phyloP scores from a whole-genome alignment of 2,329 filamentous ascomycete genomes.

The Gyromitra esculenta region DNA sequence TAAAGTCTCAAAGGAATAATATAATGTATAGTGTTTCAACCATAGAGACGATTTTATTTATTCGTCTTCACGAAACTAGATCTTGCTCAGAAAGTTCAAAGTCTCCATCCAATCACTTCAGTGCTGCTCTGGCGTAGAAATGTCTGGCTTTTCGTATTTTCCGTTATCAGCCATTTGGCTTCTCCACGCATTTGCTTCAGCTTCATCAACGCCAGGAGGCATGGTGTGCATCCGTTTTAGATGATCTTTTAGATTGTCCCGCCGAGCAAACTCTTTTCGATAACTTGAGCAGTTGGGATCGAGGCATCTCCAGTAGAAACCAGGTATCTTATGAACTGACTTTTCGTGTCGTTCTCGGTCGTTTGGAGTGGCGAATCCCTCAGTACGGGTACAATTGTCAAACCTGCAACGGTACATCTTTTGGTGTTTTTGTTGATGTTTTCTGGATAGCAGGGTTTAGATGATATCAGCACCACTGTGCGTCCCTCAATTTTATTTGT shows the following conservation, averaged over 20 bases:
- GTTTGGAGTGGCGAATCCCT: conserved; percentile 57
- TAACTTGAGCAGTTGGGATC: conserved; percentile 53
- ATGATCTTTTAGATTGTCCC: conserved; percentile 56
- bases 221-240: conserved; percentile 55
- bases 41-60: conserved; percentile 1
- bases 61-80: background rate
- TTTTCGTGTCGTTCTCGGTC: conserved; percentile 56
- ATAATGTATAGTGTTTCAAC: conserved; percentile 13
- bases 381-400: conserved; percentile 51
- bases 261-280: conserved; percentile 55
- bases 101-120: background rate
- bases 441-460: conserved; percentile 47
- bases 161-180: conserved; percentile 54
- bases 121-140: conserved; percentile 9
- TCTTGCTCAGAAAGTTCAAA: conserved; percentile 1
- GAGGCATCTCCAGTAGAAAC: conserved; percentile 55
- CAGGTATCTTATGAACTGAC: conserved; percentile 56
- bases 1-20: conserved; percentile 19
- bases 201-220: conserved; percentile 52
- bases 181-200: conserved; percentile 52
- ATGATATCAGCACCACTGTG: conserved; percentile 33
- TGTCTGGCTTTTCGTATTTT: conserved; percentile 50
- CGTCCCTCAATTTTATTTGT: conserved; percentile 5
- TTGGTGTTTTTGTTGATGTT: conserved; percentile 56
- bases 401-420: conserved; percentile 55